phyloP scores from a whole-genome alignment of 2,329 filamentous ascomycete species.

The Aureobasidium sp. region DNA sequence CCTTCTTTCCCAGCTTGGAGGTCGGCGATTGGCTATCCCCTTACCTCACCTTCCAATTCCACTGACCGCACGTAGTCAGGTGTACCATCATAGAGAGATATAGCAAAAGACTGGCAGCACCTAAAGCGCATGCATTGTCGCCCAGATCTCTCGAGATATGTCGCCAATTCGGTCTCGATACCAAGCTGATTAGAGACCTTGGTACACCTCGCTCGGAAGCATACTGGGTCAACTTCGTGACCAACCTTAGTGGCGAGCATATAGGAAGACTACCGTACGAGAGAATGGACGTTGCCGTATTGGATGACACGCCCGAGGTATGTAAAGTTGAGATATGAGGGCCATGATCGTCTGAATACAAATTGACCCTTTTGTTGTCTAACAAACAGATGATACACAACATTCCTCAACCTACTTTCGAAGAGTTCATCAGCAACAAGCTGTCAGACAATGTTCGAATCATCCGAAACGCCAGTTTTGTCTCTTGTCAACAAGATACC shows the following conservation, averaged over 20 bases:
- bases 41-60: too few species aligned
- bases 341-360: neutral
- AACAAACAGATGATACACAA: constrained; percentile 36
- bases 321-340: neutral
- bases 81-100: constrained; percentile 30
- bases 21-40: neutral
- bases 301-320: constrained; percentile 33
- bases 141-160: constrained; percentile 28
- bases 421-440: constrained; percentile 29
- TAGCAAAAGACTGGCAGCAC: constrained; percentile 26
- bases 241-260: constrained; percentile 31
- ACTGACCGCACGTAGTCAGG: constrained; percentile 20
- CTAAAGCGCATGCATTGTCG: constrained; percentile 29
- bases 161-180: constrained; percentile 28
- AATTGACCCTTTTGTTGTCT: too few species aligned
- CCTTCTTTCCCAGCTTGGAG: constrained; percentile 15
- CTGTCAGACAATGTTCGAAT: constrained; percentile 28
- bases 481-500: neutral
- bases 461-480: constrained; percentile 19
- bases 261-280: constrained; percentile 34
- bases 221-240: constrained; percentile 37
- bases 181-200: constrained; percentile 24
- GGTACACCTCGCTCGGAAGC: constrained; percentile 30
- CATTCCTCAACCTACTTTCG: constrained; percentile 37
- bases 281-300: constrained; percentile 28